These are phyloP conservation scores for Salix purpurea DNA, from an alignment of 345 rosid species.

Conservation along the genomic window DNA sequence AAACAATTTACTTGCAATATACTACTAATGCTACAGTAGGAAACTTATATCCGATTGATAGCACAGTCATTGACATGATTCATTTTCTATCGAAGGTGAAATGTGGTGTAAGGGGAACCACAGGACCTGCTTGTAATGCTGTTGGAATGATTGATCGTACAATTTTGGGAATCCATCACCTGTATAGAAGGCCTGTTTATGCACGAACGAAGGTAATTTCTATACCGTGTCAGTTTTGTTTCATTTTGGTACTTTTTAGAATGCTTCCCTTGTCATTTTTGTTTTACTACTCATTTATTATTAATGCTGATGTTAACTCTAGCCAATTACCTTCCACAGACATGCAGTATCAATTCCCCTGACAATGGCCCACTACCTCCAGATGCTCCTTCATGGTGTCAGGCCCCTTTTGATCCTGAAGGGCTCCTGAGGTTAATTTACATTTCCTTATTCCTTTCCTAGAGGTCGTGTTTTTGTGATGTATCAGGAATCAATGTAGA, in stretches of 20 bases:
- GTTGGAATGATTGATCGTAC: slow-evolving; percentile 81
- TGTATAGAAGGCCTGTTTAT: slow-evolving; percentile 64
- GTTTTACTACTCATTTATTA: not conserved
- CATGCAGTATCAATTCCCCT: slow-evolving; percentile 78
- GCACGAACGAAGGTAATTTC: slow-evolving; percentile 52
- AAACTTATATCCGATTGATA: not conserved
- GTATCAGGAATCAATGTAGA: not conserved
- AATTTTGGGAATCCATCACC: slow-evolving; percentile 60
- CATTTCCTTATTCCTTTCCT: slow-evolving; percentile 5
- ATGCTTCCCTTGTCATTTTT: not conserved
- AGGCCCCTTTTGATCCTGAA: slow-evolving; percentile 94
- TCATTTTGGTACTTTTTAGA: slow-evolving; percentile 1
- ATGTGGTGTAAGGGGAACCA: slow-evolving; percentile 71
- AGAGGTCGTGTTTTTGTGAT: not conserved
- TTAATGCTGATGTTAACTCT: not conserved
- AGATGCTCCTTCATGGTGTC: slow-evolving; percentile 89
- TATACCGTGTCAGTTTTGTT: not conserved
- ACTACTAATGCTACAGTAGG: not conserved
- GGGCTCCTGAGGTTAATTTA: slow-evolving; percentile 67
- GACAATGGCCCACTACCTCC: slow-evolving; percentile 63
- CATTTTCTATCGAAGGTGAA: slow-evolving; percentile 50
- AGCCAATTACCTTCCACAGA: slow-evolving; percentile 30
- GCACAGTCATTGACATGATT: not conserved
- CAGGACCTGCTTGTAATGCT: slow-evolving; percentile 80
- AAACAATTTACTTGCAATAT: not conserved